Evolutionary conservation across 1,139 yeast species (phyloP), one percentile per base, ranked within the genome.

Genomic region (Nakaseomyces uthaithaninus): DNA sequence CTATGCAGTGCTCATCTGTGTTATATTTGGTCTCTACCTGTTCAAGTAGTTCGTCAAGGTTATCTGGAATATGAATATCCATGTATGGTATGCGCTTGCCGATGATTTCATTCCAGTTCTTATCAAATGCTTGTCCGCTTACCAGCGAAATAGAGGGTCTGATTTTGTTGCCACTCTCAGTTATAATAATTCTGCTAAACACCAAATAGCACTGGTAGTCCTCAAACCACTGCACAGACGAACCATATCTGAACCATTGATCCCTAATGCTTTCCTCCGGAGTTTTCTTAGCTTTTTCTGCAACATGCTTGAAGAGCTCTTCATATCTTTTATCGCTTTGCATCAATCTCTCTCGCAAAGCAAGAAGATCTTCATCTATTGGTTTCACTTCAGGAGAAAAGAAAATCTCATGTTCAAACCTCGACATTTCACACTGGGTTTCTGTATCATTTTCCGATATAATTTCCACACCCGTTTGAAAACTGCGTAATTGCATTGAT

Each of bases 161-260:
- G 9, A n/a, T n/a, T 7, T 20, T 19, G 7, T 3, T 7, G 10
- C 17, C 16, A 4, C 12, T 11, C 11, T n/a, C 20, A 4, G 35
- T n/a, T 5, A 31, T n/a, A 8, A 50, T 27, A 9, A 48, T 18
- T 28, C 54, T 40, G 2, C 49, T 44, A 24, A 37, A 47, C 2
- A 47, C 47, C 12, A 52, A 38, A 34, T 42, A 50, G 31, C 54
- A 48, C 25, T 50, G 45, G 22, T 46, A 43, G 8, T 41, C 36
- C 26, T 46, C 47, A 18, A 50, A 41, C 54, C 54, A 52, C 10
- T 51, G 44, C 0, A 52, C 45, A 8, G 54, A 44, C 3, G 47
- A 40, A 27, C 55, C 55, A 38, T 50, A 51, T 34, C 45, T 42
- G 28, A 26, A 42, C 55, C 55, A 52, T 20, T 43, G 33, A 12